Conservation (phyloP, 208 protist genomes). For the Crithidia mellificae region DNA sequence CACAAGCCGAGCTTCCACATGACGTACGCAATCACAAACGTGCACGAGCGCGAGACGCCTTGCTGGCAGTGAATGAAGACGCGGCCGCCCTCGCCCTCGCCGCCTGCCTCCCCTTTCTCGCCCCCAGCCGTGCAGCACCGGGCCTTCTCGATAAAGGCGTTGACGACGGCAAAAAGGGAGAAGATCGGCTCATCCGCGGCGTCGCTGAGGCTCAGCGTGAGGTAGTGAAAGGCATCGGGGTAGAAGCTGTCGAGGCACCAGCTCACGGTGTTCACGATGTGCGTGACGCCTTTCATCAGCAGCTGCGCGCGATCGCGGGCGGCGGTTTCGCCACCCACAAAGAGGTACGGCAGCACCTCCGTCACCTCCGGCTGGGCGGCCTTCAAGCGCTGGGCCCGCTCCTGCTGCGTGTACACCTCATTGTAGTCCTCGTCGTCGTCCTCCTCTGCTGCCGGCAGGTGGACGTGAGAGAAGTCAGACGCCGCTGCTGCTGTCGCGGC, state of each 20-base stretch:
- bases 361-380: constrained; percentile 66
- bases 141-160: constrained; percentile 84
- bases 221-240: constrained; percentile 84
- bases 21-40: constrained; percentile 90
- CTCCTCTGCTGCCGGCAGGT: no score
- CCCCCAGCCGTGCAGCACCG: constrained; percentile 9
- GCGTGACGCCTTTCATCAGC: constrained; percentile 86
- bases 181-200: constrained; percentile 90
- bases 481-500: not conserved
- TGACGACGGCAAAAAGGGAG: constrained; percentile 87
- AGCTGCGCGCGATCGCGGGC: constrained; percentile 68
- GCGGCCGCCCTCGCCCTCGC: constrained; percentile 41
- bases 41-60: constrained; percentile 90
- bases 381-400: constrained; percentile 62
- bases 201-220: constrained; percentile 83
- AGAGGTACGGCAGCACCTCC: constrained; percentile 84
- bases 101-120: not conserved
- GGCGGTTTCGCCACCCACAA: constrained; percentile 76
- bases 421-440: constrained; percentile 42
- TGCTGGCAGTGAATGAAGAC: constrained; percentile 95
- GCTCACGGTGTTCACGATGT: constrained; percentile 92
- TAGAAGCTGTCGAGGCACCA: constrained; percentile 69
- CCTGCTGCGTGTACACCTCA: constrained; percentile 62
- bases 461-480: no score
- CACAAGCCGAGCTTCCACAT: constrained; percentile 87